Evolutionary conservation across 2,329 filamentous ascomycete species (phyloP), one percentile per base, ranked within the genome.

Genomic region (Beauveria asiatica): DNA sequence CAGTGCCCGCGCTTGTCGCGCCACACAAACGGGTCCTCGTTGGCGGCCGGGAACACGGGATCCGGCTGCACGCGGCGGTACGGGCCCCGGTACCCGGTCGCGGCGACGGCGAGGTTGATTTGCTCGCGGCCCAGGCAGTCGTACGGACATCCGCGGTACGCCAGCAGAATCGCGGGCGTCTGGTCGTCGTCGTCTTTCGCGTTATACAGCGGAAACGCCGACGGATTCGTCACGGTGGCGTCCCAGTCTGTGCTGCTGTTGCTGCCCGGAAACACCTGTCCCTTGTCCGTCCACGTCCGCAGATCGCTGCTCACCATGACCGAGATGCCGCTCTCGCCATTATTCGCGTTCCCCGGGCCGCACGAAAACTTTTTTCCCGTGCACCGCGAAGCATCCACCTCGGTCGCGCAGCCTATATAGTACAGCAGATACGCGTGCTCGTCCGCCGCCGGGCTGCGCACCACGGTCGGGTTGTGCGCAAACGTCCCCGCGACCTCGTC

Each of bases 401-500:
- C 44, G 62, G 65, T 33, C 61, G 1, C 58, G 54, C n/a, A 65
- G 5, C 78, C 78, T 44, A 80, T 81, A 23, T 71, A 70, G 61
- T 79, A 78, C 1, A 80, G 63, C 0, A 81, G 65, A 46, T 77
- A 80, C 21, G 69, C 70, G 2, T 70, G 44, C 2, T 70, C 42
- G n/a, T 80, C 77, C 0, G 72, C 77, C 0, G 72, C 73, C 0
- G 73, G 73, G 37, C 75, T 79, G 64, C 74, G 80, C 0, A 79
- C 64, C 0, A 74, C 70, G 0, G 74, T 75, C 1, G 76, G 75
- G 39, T 80, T 81, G 60, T 80, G 78, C 1, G 71, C 73, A 46
- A 80, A 81, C 2, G 73, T 73, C 2, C 70, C 67, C 2, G 73
- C 71, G 0, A 81, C 66, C 5, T 72, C 70, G 17, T 76, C 70